Conservation (phyloP, 1,284 basidiomycete species). For the Malassezia yamatoensis region DNA sequence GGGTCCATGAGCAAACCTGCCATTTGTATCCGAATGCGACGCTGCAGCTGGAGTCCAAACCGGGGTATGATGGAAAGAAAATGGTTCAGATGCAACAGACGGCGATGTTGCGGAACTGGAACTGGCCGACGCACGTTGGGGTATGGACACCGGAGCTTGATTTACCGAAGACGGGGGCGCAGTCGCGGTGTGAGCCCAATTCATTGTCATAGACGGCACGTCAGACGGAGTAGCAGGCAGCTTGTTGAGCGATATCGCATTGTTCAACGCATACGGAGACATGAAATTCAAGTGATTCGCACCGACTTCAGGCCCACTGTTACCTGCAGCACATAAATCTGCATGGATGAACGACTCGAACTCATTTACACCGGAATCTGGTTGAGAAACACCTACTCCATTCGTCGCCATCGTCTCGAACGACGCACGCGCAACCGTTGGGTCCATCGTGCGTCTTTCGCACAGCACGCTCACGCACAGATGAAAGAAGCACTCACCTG, state of each 20-base stretch:
- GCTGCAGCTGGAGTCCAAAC: not conserved
- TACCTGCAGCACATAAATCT: slow-evolving; percentile 12
- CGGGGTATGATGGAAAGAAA: not conserved
- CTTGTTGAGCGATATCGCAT: not conserved
- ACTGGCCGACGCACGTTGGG: not conserved
- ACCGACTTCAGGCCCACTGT: not conserved
- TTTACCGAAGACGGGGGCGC: not conserved
- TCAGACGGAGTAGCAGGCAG: not conserved
- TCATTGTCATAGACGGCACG: not conserved
- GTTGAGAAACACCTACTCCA: not conserved
- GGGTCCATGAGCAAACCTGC: not conserved
- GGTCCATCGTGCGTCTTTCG: not conserved
- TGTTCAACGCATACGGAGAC: not conserved
- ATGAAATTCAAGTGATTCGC: not conserved
- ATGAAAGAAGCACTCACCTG: not conserved
- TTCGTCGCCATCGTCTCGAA: not conserved
- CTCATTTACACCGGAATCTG: slow-evolving; percentile 11
- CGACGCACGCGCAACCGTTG: not conserved
- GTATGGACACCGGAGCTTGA: not conserved
- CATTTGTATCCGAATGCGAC: not conserved
- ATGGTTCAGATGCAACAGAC: not conserved
- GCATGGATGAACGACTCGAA: slow-evolving; percentile 20
- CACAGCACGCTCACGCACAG: not conserved
- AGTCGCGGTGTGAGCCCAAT: not conserved
- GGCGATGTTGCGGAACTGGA: not conserved